Evolutionary conservation across 2,329 filamentous ascomycete species (phyloP).

Genomic region (Pochonia chlamydosporia): DNA sequence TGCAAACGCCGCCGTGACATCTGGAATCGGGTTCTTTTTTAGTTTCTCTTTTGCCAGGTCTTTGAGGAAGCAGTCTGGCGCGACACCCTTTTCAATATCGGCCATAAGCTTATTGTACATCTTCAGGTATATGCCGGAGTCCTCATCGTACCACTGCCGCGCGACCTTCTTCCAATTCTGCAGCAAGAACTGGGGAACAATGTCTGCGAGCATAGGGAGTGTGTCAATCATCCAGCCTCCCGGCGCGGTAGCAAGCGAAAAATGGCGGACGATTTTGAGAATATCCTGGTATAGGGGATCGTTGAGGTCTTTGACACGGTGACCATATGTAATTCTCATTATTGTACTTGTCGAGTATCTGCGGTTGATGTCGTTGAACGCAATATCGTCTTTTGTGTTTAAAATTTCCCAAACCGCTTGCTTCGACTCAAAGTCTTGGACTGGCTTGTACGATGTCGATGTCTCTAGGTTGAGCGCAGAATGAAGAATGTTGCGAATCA

Average conservation of each 20-base stretch:
- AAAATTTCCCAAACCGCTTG: constrained; percentile 9
- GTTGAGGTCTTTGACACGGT: constrained; percentile 13
- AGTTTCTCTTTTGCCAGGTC: constrained; percentile 11
- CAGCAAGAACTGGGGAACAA: constrained; percentile 5
- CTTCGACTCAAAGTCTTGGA: constrained; percentile 17
- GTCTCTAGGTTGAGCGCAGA: constrained; percentile 11
- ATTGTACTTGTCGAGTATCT: constrained; percentile 15
- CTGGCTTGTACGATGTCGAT: constrained; percentile 11
- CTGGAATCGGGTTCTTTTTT: constrained; percentile 13
- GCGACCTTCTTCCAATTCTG: constrained; percentile 4
- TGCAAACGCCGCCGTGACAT: constrained; percentile 9
- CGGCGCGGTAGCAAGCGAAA: constrained; percentile 7
- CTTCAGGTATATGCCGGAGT: constrained; percentile 13
- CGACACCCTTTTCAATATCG: constrained; percentile 8
- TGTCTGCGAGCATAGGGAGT: constrained; percentile 6
- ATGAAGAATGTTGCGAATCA: constrained; percentile 5
- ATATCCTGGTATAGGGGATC: constrained; percentile 14
- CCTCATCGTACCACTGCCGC: constrained; percentile 11
- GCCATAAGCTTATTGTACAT: constrained; percentile 12
- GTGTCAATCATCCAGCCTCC: constrained; percentile 7
- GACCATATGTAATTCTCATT: constrained; percentile 15
- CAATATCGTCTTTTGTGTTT: constrained; percentile 1
- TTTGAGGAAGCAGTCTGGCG: constrained; percentile 14
- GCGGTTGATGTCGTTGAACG: constrained; percentile 14
- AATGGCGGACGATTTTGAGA: constrained; percentile 12